Conservation (phyloP, 78 protist genomes). For the Speleostelium caveatum region DNA sequence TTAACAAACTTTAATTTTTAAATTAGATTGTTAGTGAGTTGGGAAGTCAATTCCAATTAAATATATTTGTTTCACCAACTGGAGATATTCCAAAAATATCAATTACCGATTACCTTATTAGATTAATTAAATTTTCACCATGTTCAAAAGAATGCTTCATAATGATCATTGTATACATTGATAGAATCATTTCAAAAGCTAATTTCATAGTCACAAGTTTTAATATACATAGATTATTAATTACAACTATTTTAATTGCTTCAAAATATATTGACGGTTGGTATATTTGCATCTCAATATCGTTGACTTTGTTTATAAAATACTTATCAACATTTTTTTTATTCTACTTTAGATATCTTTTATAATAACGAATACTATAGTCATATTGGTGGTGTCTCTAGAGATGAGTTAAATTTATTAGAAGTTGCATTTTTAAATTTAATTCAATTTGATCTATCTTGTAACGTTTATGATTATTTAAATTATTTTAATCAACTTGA, state of each 20-base stretch:
- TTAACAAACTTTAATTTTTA: neutral
- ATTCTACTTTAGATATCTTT: conserved; percentile 26
- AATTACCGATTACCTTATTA: conserved; percentile 47
- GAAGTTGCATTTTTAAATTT: conserved; percentile 67
- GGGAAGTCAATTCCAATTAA: conserved; percentile 40
- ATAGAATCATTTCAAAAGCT: conserved; percentile 51
- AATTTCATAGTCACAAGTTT: conserved; percentile 45
- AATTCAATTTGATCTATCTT: conserved; percentile 70
- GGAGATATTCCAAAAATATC: conserved; percentile 69
- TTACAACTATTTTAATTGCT: conserved; percentile 71
- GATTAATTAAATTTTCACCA: conserved; percentile 78
- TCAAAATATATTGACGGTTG: conserved; percentile 79
- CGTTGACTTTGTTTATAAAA: neutral
- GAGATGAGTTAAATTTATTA: conserved; percentile 72
- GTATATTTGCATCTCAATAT: neutral
- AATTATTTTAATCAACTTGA: conserved; percentile 42
- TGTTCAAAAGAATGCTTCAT: conserved; percentile 79
- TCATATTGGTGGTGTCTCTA: conserved; percentile 76
- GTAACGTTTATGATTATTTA: conserved; percentile 34
- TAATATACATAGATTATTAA: conserved; percentile 79
- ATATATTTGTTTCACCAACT: conserved; percentile 70
- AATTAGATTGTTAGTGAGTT: neutral
- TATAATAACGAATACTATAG: conserved; percentile 78
- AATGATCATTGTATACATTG: conserved; percentile 68
- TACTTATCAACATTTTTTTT: neutral